phyloP scores from a whole-genome alignment of 768 basidiomycete genomes.

The Cantharellus anzutake region DNA sequence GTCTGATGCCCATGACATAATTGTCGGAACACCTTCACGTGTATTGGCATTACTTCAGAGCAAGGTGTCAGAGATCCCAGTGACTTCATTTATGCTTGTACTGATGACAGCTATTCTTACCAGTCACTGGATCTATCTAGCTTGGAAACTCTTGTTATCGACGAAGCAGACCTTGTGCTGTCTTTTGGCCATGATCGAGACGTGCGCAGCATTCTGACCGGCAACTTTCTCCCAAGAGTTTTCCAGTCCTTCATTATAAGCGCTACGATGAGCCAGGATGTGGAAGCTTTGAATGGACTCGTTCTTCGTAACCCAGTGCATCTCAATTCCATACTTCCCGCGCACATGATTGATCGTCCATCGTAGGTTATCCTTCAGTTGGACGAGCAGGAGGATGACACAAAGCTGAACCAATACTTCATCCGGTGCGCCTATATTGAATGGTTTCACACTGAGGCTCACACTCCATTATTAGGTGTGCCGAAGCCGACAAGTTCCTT shows the following conservation, averaged over 20 bases:
- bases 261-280: constrained; percentile 93
- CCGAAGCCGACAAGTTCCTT: constrained; percentile 94
- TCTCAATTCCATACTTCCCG: constrained; percentile 5
- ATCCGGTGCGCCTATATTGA: constrained; percentile 33
- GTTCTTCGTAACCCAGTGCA: constrained; percentile 72
- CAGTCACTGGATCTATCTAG: constrained; percentile 45
- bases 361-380: constrained; percentile 63
- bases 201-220: constrained; percentile 44
- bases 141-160: constrained; percentile 79
- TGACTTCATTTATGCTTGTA: not conserved
- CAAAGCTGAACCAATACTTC: constrained; percentile 68
- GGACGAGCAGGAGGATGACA: constrained; percentile 67
- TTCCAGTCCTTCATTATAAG: constrained; percentile 93
- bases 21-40: constrained; percentile 63
- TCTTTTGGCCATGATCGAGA: constrained; percentile 95
- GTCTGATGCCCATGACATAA: constrained; percentile 58
- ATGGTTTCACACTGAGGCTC: not conserved
- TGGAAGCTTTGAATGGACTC: constrained; percentile 77
- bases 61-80: constrained; percentile 25
- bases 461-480: constrained; percentile 31
- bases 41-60: constrained; percentile 47
- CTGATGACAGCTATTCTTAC: not conserved
- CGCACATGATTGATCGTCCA: not conserved
- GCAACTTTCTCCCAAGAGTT: constrained; percentile 54
- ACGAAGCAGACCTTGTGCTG: constrained; percentile 92